Percentiles rank a stretch among this genome's conserved stretches.
Evolutionary conservation across 2,329 filamentous ascomycete species (phyloP).

Genomic region (Penicillium sp.): DNA sequence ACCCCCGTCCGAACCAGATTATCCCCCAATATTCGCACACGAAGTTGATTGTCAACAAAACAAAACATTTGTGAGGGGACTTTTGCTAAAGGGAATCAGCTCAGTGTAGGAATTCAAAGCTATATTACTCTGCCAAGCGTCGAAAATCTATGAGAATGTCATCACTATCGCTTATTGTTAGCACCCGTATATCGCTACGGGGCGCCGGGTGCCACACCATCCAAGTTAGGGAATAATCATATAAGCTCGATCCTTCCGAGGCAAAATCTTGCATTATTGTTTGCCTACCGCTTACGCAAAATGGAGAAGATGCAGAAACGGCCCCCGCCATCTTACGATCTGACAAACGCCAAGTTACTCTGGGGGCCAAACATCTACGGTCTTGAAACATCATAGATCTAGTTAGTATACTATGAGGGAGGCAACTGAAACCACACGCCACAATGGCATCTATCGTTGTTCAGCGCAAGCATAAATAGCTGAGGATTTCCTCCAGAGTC

Average conservation of each 20-base stretch:
- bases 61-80: too few relatives aligned
- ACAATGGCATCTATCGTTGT: too few relatives aligned
- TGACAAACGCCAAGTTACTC: neutral
- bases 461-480: neutral
- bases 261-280: neutral
- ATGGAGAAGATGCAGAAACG: neutral
- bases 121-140: neutral
- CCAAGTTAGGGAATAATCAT: neutral
- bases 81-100: rapidly evolving
- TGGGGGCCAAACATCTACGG: neutral
- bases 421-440: too few relatives aligned
- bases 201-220: neutral
- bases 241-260: neutral
- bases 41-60: too few relatives aligned
- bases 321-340: neutral
- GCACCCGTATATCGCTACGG: neutral
- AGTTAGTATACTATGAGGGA: neutral
- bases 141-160: neutral
- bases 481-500: neutral
- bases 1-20: too few relatives aligned
- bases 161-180: neutral
- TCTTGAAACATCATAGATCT: neutral
- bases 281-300: too few relatives aligned
- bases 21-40: too few relatives aligned
- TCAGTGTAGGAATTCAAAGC: too few relatives aligned